Evolutionary conservation across 192 early-diverging fungal species (phyloP), one percentile per base, ranked within the genome.

Genomic region (Geranomyces michiganensis): DNA sequence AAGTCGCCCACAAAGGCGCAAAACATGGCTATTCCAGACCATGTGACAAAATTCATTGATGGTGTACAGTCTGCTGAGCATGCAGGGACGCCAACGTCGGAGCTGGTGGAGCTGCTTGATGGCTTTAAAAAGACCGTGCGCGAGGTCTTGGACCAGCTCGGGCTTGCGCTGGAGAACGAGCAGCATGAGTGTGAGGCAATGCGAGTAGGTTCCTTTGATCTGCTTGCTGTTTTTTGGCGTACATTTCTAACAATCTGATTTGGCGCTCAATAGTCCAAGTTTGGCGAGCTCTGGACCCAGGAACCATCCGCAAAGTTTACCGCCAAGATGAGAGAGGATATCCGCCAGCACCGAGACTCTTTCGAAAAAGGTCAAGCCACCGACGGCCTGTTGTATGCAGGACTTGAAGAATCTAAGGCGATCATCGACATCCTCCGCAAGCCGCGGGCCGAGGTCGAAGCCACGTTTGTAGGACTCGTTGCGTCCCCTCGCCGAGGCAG

Each of bases 271-370:
- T 24, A 78, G 78, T 76, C 81, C n/a, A 90, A 92, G 63, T 92
- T 91, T 73, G 83, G 84, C n/a, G 89, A 92, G 26, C 83, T 85
- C 47, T 96, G 92, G 92, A 87, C 90, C 33, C 93, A 94, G 64
- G 85, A 90, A 72, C 90, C 96, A 2, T 96, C 95, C 1, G 83
- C 84, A 21, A 76, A 84, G 2, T 77, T 89, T 8, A 93, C 92
- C 0, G 75, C 85, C n/a, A 81, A 81, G 36, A 93, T 90, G 80
- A 87, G 91, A 45, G 80, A 92, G 44, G 93, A 96, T 70, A 76
- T 94, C 7, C 81, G 82, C 1, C 88, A 86, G 27, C 87, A 93
- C 70, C 86, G 88, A 14, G 88, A 89, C 51, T 86, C 89, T 21
- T 85, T 96, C 53, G 93, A 95, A 44, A 86, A 90, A 76, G 94